phyloP scores from a whole-genome alignment of 371 early-diverging fungal species.

The Funneliformis caledonium region DNA sequence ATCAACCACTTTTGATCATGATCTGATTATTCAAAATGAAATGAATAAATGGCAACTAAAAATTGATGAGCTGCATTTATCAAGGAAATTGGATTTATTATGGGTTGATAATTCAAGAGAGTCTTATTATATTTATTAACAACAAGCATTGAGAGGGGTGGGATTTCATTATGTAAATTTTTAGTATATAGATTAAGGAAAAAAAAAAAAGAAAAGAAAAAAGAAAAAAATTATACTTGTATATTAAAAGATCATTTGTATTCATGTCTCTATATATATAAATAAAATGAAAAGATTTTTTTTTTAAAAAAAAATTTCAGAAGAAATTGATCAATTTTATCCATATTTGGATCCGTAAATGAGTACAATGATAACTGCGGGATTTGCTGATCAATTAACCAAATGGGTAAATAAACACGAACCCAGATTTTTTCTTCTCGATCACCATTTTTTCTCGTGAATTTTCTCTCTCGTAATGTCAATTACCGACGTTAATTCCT shows the following conservation, averaged over 20 bases:
- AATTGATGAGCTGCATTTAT: background rate
- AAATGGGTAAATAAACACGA: background rate
- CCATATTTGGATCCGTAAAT: background rate
- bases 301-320: no score
- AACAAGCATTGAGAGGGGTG: no score
- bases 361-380: background rate
- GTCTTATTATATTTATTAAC: background rate
- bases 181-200: no score
- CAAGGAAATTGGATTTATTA: background rate
- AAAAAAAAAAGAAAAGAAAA: no score
- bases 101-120: background rate
- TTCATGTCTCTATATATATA: no score
- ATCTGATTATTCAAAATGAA: background rate
- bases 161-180: no score
- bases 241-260: no score
- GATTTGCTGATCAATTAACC: background rate
- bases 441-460: background rate
- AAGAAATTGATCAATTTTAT: background rate
- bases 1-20: background rate
- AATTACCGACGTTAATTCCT: background rate
- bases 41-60: background rate
- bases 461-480: background rate
- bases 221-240: no score
- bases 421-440: background rate
- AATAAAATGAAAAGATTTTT: no score